Base-by-base conservation (phyloP, 2,329 filamentous ascomycete genomes). In the Aspergillus thermomutatus region DNA sequence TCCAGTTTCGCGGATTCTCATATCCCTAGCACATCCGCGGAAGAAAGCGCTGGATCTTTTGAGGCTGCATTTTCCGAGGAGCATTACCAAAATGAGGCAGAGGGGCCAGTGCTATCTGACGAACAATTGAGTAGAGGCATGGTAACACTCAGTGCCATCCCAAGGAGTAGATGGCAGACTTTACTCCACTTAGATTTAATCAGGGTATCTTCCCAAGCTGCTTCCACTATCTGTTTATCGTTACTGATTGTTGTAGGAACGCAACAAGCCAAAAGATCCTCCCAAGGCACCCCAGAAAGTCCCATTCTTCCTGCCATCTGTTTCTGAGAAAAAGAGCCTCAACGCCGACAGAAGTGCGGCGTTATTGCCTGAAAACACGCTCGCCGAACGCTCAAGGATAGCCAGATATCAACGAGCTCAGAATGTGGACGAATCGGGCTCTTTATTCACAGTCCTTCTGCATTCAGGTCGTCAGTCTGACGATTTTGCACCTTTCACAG, bases 201-300 rank as follows among this genome's bases (percentile, higher is more conserved):
- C 71, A 90, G 77, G 64, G 78, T 78, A 70, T 43, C 11, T 14
- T 25, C 45, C 43, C 43, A 11, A 21, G 25, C 17, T 48, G 21
- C 17, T 34, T 2, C 27, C 26, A 27, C 50, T 56, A 45, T 49
- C 53, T 67, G 60, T 37, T 37, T 37, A 17, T 37, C 61, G 48
- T 49, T 54, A 46, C 52, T 53, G 21, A 52, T 34, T 41, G 6
- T 49, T 27, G 43, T 75, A 92, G 77, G 86, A 92, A 74, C 89
- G 94, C 59, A 99, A 99, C 76, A 96, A 94, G 75, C 94, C 95
- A 0, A 92, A 87, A 63, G 92, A 97, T 73, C 85, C 92, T 0
- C 92, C 92, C 17, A 97, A 97, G 76, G 84, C 87, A 6, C 94
- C 94, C 0, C 91, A 97, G 71, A 96, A 95, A 69, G 93, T 93